These are phyloP conservation scores for Glebionis coronaria DNA, from an alignment of 129 eudicot species.

Conservation along the genomic window DNA sequence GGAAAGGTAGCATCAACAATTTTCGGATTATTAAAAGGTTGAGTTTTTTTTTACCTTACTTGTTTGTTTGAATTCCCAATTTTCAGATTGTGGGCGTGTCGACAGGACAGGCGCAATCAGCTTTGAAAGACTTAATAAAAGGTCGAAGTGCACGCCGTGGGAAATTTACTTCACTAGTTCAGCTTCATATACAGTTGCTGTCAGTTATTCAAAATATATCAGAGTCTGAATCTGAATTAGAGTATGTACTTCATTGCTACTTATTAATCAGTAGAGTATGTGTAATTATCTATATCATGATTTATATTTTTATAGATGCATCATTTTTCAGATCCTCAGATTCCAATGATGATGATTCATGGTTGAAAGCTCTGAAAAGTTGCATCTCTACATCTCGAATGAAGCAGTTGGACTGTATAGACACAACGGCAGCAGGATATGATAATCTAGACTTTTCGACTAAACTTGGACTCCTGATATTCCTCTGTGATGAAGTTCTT, in stretches of 20 bases:
- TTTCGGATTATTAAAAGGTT: not conserved
- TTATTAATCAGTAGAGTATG: not conserved
- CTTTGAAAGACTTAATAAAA: constrained; percentile 59
- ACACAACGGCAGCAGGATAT: constrained; percentile 42
- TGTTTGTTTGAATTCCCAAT: not conserved
- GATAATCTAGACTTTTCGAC: constrained; percentile 49
- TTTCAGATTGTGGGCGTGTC: constrained; percentile 55
- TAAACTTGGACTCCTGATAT: constrained; percentile 57
- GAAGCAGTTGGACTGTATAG: constrained; percentile 36
- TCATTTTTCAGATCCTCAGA: constrained; percentile 47
- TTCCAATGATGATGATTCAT: constrained; percentile 46
- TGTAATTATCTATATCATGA: not conserved
- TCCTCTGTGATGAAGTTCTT: constrained; percentile 84
- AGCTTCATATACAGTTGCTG: constrained; percentile 65
- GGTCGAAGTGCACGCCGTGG: constrained; percentile 59
- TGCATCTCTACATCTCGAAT: constrained; percentile 52
- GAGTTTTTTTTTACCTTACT: not conserved
- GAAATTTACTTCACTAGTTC: constrained; percentile 49
- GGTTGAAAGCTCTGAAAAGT: constrained; percentile 55
- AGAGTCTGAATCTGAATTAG: constrained; percentile 34
- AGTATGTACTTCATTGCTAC: constrained; percentile 28
- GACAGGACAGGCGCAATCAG: constrained; percentile 58
- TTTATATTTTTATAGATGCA: constrained; percentile 1
- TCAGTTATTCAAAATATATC: constrained; percentile 47
- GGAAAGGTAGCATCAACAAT: constrained; percentile 55